phyloP scores from a whole-genome alignment of 1,284 basidiomycete species.

The Boletus semigastroideus region DNA sequence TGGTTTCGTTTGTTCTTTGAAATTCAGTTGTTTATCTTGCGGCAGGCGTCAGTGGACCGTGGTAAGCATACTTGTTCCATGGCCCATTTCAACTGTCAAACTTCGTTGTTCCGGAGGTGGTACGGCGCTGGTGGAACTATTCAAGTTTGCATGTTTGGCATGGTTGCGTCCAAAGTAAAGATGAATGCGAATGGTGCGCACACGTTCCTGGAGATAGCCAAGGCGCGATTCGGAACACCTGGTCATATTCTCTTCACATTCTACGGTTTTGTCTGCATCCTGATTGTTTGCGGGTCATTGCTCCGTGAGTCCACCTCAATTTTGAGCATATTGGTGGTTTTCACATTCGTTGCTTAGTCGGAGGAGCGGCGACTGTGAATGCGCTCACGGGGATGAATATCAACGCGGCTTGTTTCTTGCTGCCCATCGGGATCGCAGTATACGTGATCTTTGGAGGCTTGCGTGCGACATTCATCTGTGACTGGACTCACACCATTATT shows the following conservation, averaged over 20 bases:
- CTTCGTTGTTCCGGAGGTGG: slow-evolving; percentile 38
- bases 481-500: slow-evolving; percentile 53
- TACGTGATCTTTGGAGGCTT: slow-evolving; percentile 53
- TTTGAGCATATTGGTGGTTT: background rate
- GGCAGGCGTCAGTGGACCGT: slow-evolving; percentile 47
- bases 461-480: slow-evolving; percentile 54
- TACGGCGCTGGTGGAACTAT: slow-evolving; percentile 54
- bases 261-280: slow-evolving; percentile 63
- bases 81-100: background rate
- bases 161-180: slow-evolving; percentile 58
- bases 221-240: slow-evolving; percentile 58
- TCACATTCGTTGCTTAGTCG: slow-evolving; percentile 33
- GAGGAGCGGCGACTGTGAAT: slow-evolving; percentile 63
- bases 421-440: slow-evolving; percentile 45
- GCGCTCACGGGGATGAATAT: slow-evolving; percentile 68
- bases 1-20: background rate
- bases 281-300: slow-evolving; percentile 56
- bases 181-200: slow-evolving; percentile 58
- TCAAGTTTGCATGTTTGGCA: slow-evolving; percentile 58
- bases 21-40: background rate
- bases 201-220: slow-evolving; percentile 62
- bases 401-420: slow-evolving; percentile 61
- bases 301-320: slow-evolving; percentile 39
- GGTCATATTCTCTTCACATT: slow-evolving; percentile 65
- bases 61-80: slow-evolving; percentile 31